Percentiles rank a stretch among this genome's conserved stretches.
Evolutionary conservation across 2,329 filamentous ascomycete genomes (phyloP).

Genomic region (Elsinoe ampelina): DNA sequence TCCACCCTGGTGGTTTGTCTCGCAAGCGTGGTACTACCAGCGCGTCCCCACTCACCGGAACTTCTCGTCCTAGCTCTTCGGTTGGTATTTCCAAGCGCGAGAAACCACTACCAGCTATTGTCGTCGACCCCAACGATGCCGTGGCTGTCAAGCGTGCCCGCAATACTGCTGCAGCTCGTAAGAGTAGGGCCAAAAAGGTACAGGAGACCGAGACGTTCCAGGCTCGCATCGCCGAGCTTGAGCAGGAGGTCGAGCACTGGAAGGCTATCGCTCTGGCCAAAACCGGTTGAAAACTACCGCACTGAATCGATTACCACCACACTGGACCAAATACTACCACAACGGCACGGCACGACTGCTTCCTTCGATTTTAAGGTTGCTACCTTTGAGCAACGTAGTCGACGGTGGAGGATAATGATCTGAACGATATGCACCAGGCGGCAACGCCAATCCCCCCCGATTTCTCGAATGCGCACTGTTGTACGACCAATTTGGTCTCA

Average conservation of each 20-base stretch:
- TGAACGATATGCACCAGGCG: neutral
- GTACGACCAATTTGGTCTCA: neutral
- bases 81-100: constrained; percentile 70
- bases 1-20: constrained; percentile 29
- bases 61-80: constrained; percentile 55
- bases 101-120: constrained; percentile 71
- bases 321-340: neutral
- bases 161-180: constrained; percentile 87
- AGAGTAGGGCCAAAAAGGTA: constrained; percentile 81
- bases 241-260: constrained; percentile 28
- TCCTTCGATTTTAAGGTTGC: too few species aligned
- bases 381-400: too few species aligned
- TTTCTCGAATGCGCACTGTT: neutral
- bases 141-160: constrained; percentile 86
- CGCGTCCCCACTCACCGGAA: constrained; percentile 34
- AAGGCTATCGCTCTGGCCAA: constrained; percentile 25
- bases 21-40: constrained; percentile 30
- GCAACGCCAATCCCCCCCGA: neutral
- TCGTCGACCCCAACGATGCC: constrained; percentile 63
- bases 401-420: constrained; percentile 14
- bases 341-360: neutral
- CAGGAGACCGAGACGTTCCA: constrained; percentile 67
- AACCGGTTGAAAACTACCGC: constrained; percentile 11
- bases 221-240: constrained; percentile 51
- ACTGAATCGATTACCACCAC: neutral